A percentile compares a stretch with the other conserved stretches of the same genome.
These are phyloP conservation scores for Cordyceps militaris DNA, from an alignment of 2,329 filamentous ascomycete genomes.

Conservation along the genomic window DNA sequence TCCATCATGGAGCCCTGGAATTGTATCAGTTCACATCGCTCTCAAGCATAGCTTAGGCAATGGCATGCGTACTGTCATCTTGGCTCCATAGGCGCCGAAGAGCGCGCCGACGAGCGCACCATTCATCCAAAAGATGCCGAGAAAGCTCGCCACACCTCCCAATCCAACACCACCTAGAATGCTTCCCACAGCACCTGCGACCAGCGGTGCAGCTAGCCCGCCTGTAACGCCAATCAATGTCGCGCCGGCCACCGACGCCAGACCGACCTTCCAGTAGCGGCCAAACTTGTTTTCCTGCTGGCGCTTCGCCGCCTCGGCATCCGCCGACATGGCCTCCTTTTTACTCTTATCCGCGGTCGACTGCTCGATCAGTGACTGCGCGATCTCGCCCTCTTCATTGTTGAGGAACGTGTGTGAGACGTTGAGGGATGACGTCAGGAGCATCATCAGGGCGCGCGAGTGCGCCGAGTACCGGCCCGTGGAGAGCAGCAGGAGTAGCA, in stretches of 20 bases:
- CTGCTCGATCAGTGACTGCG: slow-evolving; percentile 65
- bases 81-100: slow-evolving; percentile 83
- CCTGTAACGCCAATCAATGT: slow-evolving; percentile 87
- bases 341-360: slow-evolving; percentile 37
- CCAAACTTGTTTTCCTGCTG: slow-evolving; percentile 62
- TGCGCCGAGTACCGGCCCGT: slow-evolving; percentile 69
- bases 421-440: slow-evolving; percentile 60
- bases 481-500: slow-evolving; percentile 64
- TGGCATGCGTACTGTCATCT: slow-evolving; percentile 45
- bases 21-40: background rate
- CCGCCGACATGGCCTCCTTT: slow-evolving; percentile 56
- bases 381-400: slow-evolving; percentile 67
- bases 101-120: slow-evolving; percentile 77
- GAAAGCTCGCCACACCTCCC: slow-evolving; percentile 76
- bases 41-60: background rate
- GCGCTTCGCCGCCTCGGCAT: slow-evolving; percentile 68
- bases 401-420: slow-evolving; percentile 56
- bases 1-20: slow-evolving; percentile 74
- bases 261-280: slow-evolving; percentile 82
- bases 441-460: slow-evolving; percentile 61
- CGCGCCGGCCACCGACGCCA: slow-evolving; percentile 82
- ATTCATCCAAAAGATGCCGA: slow-evolving; percentile 81
- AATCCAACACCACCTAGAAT: slow-evolving; percentile 81
- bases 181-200: slow-evolving; percentile 77
- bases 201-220: slow-evolving; percentile 79